Base-by-base conservation (phyloP, 371 early-diverging fungal species). In the Blakeslea trispora region DNA sequence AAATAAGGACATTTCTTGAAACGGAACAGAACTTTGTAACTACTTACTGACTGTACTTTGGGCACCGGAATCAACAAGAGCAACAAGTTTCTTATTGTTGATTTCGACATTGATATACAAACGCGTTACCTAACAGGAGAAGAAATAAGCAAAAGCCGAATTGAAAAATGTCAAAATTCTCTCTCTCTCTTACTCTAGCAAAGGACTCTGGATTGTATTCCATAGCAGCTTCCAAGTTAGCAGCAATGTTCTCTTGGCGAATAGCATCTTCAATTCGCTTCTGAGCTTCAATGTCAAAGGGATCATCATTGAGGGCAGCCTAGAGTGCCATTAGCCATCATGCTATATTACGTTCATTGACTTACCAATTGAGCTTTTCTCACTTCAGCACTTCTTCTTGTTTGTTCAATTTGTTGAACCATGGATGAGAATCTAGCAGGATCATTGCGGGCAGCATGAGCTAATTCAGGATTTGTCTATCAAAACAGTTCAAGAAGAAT, bases 21-120 rank as follows among this genome's bases (percentile, higher is more conserved):
- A n/a, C n/a, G n/a, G n/a, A n/a, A n/a, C n/a, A n/a, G n/a, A n/a
- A n/a, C n/a, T n/a, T n/a, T 24, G 51, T n/a, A 18, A 24, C 1
- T 17, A 79, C 83, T 72, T 82, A 93, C 93, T 96, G 47, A 98
- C 95, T 7, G 98, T 97, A 19, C 91, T 91, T 61, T 97, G 98
- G 11, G 99, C 99, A 19, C 98, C 99, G 6, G 96, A 95, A 69
- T 98, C 99, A 1, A 98, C 96, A 69, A 98, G 89, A 0, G 98
- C 97, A 61, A 95, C 95, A 37, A 97, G 75, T 4, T 85, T 86
- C 32, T 80, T 81, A 11, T 90, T 90, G 70, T 98, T 98, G 50
- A 97, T 93, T 61, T 91, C 84, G 11, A 85, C 86, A 64, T 89
- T 77, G 39, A 98, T 90, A 72, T 96, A 98, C 15, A 97, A 83